phyloP scores from a whole-genome alignment of 768 basidiomycete genomes.

The Rhizopogon salebrosus region DNA sequence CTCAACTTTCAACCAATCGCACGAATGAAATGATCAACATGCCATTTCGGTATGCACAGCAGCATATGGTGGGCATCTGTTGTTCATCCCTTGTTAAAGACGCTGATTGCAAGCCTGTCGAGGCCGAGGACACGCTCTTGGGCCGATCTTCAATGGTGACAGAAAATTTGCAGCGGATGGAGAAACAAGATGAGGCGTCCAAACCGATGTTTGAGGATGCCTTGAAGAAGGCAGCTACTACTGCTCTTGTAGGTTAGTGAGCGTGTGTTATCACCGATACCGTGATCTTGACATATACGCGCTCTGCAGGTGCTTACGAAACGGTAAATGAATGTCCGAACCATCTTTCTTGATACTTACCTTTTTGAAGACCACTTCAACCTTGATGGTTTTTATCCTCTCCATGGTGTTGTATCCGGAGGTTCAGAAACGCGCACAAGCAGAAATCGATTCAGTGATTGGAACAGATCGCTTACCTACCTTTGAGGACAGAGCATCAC shows the following conservation, averaged over 20 bases:
- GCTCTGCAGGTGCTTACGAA: constrained; percentile 4
- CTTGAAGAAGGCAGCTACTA: constrained; percentile 10
- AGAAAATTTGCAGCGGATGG: constrained; percentile 13
- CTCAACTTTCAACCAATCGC: background rate
- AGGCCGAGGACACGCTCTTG: background rate
- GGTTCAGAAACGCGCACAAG: constrained; percentile 11
- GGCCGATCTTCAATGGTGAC: constrained; percentile 7
- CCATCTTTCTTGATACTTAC: background rate
- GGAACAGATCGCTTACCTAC: constrained; percentile 13
- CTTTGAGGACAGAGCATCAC: too few relatives aligned
- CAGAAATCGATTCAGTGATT: constrained; percentile 18
- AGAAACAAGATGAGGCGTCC: constrained; percentile 5
- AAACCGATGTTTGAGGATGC: constrained; percentile 5
- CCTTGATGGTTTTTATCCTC: constrained; percentile 8
- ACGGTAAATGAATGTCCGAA: constrained; percentile 1
- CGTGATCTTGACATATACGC: background rate
- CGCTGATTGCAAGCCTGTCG: background rate
- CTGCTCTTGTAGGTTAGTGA: constrained; percentile 8
- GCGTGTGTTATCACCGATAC: background rate
- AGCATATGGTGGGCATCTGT: background rate
- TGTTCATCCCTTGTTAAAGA: background rate
- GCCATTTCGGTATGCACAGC: background rate
- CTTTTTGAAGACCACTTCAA: constrained; percentile 5
- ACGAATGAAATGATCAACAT: background rate
- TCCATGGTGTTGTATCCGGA: constrained; percentile 15